Percentiles rank a stretch among this genome's conserved stretches.
Conservation (phyloP, 2,329 filamentous ascomycete species). For the Colletotrichum abscissum region DNA sequence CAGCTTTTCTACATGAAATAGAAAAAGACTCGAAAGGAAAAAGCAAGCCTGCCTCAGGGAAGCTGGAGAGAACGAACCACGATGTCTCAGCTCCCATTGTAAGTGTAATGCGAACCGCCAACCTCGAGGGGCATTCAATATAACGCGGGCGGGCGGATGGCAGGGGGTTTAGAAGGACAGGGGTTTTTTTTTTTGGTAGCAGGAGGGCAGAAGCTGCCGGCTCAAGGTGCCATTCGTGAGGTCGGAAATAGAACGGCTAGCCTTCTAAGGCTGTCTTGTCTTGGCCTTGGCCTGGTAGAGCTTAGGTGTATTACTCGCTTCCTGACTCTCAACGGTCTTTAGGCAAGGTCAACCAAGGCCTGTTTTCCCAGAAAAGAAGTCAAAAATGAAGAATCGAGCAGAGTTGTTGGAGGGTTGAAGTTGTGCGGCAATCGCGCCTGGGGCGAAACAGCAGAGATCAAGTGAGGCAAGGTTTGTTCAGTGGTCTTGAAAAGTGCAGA, state of each 20-base stretch:
- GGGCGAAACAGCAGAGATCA: neutral
- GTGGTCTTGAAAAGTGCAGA: neutral
- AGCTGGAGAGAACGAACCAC: neutral
- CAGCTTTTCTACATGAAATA: neutral
- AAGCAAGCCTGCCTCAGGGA: conserved; percentile 6
- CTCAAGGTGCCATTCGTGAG: conserved; percentile 17
- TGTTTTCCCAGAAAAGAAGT: neutral
- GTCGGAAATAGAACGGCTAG: conserved; percentile 27
- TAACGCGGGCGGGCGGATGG: neutral
- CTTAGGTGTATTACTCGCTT: neutral
- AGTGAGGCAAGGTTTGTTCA: neutral
- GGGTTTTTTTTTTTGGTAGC: neutral
- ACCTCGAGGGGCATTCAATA: neutral
- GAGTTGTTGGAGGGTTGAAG: neutral
- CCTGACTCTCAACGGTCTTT: neutral
- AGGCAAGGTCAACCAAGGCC: neutral
- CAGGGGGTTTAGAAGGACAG: neutral
- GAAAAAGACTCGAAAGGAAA: neutral
- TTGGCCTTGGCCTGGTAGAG: neutral
- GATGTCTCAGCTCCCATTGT: conserved; percentile 8
- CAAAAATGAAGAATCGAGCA: neutral
- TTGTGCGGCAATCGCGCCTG: neutral
- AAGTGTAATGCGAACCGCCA: neutral
- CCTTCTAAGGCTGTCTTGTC: neutral
- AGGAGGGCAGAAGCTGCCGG: neutral